These are phyloP conservation scores for Torulaspora quercuum DNA, from an alignment of 805 yeast genomes.

Conservation along the genomic window DNA sequence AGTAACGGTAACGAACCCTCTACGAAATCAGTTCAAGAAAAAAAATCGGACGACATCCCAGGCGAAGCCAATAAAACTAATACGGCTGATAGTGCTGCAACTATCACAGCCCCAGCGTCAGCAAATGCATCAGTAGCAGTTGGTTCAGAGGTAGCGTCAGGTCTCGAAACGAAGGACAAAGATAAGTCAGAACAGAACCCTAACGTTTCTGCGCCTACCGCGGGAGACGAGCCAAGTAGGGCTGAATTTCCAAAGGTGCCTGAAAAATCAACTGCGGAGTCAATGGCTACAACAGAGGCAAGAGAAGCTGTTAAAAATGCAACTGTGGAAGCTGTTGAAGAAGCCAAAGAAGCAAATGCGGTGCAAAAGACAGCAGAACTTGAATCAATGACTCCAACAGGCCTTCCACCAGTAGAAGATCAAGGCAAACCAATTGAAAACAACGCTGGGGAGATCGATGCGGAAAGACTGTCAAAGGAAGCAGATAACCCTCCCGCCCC, in stretches of 20 bases:
- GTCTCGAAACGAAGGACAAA: not conserved
- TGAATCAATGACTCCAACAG: conserved; percentile 2
- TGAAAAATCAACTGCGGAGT: conserved; percentile 2
- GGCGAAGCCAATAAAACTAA: conserved; percentile 2
- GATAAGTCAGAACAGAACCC: not conserved
- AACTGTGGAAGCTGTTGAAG: conserved; percentile 8
- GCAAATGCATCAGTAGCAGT: conserved; percentile 3
- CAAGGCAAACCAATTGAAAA: too few species aligned
- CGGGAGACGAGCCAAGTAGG: too few species aligned
- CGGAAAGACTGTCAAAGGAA: too few species aligned
- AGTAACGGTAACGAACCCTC: not conserved
- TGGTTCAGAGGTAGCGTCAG: conserved; percentile 7
- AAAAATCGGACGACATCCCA: not conserved
- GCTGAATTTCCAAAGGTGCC: not conserved
- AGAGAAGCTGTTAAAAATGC: conserved; percentile 5
- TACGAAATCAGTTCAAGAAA: not conserved
- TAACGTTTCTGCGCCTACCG: too few species aligned
- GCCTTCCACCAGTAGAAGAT: too few species aligned
- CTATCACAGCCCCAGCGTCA: conserved; percentile 10
- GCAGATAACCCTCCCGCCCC: too few species aligned
- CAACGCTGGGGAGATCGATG: too few species aligned
- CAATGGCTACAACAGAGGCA: conserved; percentile 1
- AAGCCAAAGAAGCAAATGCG: conserved; percentile 8
- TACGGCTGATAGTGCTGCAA: conserved; percentile 10
- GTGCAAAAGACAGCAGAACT: conserved; percentile 1